Evolutionary conservation across 2,329 filamentous ascomycete species (phyloP).

Genomic region (Rutstroemia sp.): DNA sequence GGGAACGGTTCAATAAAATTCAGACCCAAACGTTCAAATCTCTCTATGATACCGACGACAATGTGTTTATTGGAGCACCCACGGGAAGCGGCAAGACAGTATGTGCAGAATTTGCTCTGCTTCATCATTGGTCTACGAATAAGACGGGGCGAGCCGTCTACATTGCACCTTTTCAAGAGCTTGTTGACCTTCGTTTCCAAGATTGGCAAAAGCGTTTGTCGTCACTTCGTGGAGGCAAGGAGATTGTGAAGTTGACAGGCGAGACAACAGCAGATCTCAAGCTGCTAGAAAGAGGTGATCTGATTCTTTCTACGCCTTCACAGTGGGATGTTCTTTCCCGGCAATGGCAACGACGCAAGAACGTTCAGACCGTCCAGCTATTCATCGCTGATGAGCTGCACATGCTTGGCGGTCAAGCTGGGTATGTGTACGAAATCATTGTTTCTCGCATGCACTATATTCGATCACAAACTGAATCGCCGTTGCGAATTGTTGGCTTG

Average conservation of each 20-base stretch:
- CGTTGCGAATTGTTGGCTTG: conserved; percentile 80
- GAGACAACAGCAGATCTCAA: conserved; percentile 89
- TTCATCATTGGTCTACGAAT: conserved; percentile 75
- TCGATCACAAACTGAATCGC: conserved; percentile 75
- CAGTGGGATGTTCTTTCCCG: conserved; percentile 96
- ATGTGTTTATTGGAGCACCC: conserved; percentile 86
- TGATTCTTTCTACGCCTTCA: conserved; percentile 83
- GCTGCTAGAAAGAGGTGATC: conserved; percentile 76
- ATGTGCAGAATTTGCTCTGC: conserved; percentile 87
- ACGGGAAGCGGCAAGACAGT: conserved; percentile 95
- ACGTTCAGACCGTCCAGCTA: conserved; percentile 80
- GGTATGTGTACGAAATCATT: conserved; percentile 90
- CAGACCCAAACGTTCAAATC: conserved; percentile 97
- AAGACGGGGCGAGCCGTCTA: conserved; percentile 79
- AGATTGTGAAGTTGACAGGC: conserved; percentile 86
- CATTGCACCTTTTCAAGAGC: conserved; percentile 88
- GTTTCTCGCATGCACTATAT: conserved; percentile 99
- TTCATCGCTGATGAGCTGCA: conserved; percentile 96
- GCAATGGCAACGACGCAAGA: conserved; percentile 95
- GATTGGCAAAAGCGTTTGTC: conserved; percentile 80
- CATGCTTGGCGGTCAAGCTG: conserved; percentile 77
- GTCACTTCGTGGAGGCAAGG: conserved; percentile 71
- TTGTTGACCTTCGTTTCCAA: conserved; percentile 72
- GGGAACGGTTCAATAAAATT: conserved; percentile 90
- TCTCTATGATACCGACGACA: conserved; percentile 83